Base-by-base conservation (phyloP, 78 protist genomes). In the Bigelowiella natans region DNA sequence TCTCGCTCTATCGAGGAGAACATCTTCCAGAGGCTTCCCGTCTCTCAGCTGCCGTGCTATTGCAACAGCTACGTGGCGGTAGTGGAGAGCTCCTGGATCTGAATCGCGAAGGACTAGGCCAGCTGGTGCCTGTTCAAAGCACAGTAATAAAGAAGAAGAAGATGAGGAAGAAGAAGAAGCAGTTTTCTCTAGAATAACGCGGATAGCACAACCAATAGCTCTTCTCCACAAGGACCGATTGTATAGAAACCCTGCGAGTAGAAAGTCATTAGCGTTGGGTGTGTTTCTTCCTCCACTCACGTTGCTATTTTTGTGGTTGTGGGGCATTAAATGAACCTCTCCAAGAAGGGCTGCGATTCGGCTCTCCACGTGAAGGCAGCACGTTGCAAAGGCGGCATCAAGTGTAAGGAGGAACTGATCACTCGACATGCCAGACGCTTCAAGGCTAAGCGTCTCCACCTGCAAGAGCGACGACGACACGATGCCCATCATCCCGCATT, bases 141-240 rank as follows among this genome's bases (percentile, higher is more conserved):
- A n/a, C n/a, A n/a, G n/a, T n/a, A n/a, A n/a, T n/a, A n/a, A n/a
- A n/a, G n/a, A n/a, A n/a, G n/a, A n/a, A n/a, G n/a, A n/a, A n/a
- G n/a, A n/a, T n/a, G n/a, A n/a, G n/a, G n/a, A n/a, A n/a, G n/a
- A n/a, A n/a, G n/a, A n/a, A n/a, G n/a, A n/a, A n/a, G n/a, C n/a
- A n/a, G 73, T 51, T 7, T 31, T 39, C 3, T 84, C 89, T 37
- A 92, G 84, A 37, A 31, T 37, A 0, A 38, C 29, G 2, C 94
- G 94, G 29, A 92, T 38, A 0, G 82, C 87, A 34, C n/a, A 26
- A 84, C 1, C 82, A 90, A 37, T 37, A 91, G 28, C 91, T 94
- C 95, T 34, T 94, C 95, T 2, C 95, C 95, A 18, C 95, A 90
- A 2, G 95, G 95, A 1, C 95, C 95, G 88, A 93, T 93, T 40